Conservation (phyloP, 1,284 basidiomycete species). For the Heterobasidion occidentale region DNA sequence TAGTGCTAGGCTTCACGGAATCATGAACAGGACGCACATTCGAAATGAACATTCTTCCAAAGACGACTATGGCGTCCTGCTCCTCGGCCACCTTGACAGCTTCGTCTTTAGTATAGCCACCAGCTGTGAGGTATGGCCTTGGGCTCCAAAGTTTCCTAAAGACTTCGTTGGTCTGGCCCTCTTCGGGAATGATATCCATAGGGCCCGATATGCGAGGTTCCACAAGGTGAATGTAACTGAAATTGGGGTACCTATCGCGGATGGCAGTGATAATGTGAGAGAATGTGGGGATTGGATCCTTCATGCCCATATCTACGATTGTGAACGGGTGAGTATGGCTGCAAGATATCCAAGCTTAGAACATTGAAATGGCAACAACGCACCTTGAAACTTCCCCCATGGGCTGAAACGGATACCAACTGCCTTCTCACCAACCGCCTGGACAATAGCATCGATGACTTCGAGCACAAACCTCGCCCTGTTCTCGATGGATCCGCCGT, state of each 20-base stretch:
- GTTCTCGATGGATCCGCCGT: slow-evolving; percentile 20
- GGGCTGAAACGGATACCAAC: slow-evolving; percentile 48
- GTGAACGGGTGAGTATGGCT: too few relatives aligned
- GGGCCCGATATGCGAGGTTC: slow-evolving; percentile 22
- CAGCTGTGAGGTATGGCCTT: slow-evolving; percentile 25
- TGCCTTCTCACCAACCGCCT: slow-evolving; percentile 28
- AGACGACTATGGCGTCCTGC: slow-evolving; percentile 31
- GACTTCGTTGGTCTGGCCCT: slow-evolving; percentile 21
- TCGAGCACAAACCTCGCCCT: slow-evolving; percentile 40
- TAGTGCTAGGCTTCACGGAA: neutral
- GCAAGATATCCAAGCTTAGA: neutral
- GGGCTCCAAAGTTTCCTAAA: slow-evolving; percentile 24
- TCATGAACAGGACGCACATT: slow-evolving; percentile 23
- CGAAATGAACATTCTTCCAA: slow-evolving; percentile 41
- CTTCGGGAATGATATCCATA: slow-evolving; percentile 5
- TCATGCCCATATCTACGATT: slow-evolving; percentile 32
- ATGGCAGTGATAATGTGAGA: slow-evolving; percentile 28
- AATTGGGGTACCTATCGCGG: slow-evolving; percentile 29
- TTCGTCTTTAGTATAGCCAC: slow-evolving; percentile 23
- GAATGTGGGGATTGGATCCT: slow-evolving; percentile 39
- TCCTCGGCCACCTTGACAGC: slow-evolving; percentile 20
- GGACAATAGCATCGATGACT: slow-evolving; percentile 32
- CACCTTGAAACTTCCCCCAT: slow-evolving; percentile 33
- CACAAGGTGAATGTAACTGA: slow-evolving; percentile 45
- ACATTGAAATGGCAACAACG: neutral